Evolutionary conservation across 2,329 filamentous ascomycete species (phyloP), one percentile per base, ranked within the genome.

Genomic region (Monilinia vaccinii-corymbosi): DNA sequence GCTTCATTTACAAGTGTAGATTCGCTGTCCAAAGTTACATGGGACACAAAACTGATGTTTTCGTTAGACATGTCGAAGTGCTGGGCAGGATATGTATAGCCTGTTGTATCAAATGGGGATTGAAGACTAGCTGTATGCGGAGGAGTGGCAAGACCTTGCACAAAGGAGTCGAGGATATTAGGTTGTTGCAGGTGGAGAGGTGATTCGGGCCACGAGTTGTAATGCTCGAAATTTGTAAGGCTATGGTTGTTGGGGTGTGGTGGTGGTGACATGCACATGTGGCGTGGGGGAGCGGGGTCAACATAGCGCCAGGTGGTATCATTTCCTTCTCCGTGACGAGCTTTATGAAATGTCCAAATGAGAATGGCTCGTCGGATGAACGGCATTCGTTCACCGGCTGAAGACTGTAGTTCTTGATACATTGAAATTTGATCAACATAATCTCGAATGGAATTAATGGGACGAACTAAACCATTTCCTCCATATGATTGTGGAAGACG

Each of bases 401-500:
- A 73, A 4, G 81, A 85, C 78, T 80, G 85, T 40, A 86, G 77
- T 74, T 86, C 84, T 70, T 87, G 84, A 70, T 84, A 83, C 83
- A 86, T 86, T 69, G 81, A 81, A 49, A 86, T 82, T 70, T 80
- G 79, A 64, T 79, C 76, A 56, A 86, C 77, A 60, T 85, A 75
- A 47, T 84, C 81, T 67, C 80, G 80, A 64, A 79, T 78, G 1
- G 79, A 62, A 40, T 59, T 58, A 10, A 45, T 52, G 5, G 34
- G 78, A 25, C 71, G 71, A 18, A 61, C 67, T 7, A 68, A 67
- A 68, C 74, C 73, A 64, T 71, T 73, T n/a, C 58, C 47, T 13
- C 73, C 70, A 23, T 71, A 65, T 11, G 73, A 61, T 72, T 74
- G 49, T 21, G 51, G 48, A 47, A 67, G 79, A 76, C 57, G 79